These are phyloP conservation scores for Smittium culicis DNA, from an alignment of 371 early-diverging fungal genomes.

Conservation along the genomic window DNA sequence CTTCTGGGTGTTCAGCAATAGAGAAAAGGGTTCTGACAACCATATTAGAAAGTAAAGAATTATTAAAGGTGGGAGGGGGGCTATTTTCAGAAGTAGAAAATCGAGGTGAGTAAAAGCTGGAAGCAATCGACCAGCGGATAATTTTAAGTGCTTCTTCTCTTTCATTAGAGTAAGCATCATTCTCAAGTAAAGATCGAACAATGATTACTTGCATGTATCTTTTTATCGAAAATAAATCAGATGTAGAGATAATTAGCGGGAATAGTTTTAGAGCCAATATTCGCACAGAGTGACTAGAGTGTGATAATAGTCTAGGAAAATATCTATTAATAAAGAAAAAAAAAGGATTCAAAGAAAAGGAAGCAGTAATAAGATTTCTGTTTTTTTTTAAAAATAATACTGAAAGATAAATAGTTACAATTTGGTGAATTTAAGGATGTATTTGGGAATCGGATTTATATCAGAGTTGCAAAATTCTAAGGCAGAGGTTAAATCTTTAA, in stretches of 20 bases:
- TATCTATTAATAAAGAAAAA: too few relatives aligned
- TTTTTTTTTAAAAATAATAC: too few relatives aligned
- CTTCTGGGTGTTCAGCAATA: conserved; percentile 28
- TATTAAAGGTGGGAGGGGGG: too few relatives aligned
- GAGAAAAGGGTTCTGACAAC: conserved; percentile 25
- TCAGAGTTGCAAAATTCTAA: conserved; percentile 11
- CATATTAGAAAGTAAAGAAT: conserved; percentile 13
- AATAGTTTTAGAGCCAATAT: conserved; percentile 24
- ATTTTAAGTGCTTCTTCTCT: conserved; percentile 30
- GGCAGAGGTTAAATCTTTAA: conserved; percentile 3
- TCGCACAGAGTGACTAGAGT: conserved; percentile 22
- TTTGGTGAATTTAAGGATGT: neutral
- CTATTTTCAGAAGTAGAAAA: too few relatives aligned
- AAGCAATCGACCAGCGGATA: conserved; percentile 29
- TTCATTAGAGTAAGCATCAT: conserved; percentile 19
- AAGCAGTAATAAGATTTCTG: too few relatives aligned
- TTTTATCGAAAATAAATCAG: conserved; percentile 15
- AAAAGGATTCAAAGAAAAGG: too few relatives aligned
- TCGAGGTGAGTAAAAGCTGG: too few relatives aligned
- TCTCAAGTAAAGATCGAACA: conserved; percentile 17
- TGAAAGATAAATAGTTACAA: too few relatives aligned
- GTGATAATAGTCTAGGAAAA: conserved; percentile 21
- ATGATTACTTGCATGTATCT: conserved; percentile 24
- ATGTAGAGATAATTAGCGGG: conserved; percentile 15
- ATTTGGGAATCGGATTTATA: neutral